Percentiles rank a stretch among this genome's conserved stretches.
Conservation (phyloP, 202 grass and related monocot species). For the Eragrostis tef region DNA sequence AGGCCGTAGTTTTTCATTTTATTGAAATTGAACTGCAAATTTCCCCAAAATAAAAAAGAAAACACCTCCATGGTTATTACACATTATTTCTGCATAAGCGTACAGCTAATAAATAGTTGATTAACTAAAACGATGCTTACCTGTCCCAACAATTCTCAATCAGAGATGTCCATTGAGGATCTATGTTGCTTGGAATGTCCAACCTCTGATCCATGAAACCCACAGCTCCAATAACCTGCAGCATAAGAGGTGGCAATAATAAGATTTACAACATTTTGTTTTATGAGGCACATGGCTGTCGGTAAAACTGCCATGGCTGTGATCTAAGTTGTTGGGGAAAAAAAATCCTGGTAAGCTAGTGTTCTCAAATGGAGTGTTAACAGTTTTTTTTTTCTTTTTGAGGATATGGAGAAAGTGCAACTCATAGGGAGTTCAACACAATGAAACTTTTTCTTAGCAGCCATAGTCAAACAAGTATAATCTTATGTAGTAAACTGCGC, state of each 20-base stretch:
- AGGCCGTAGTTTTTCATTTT: background rate
- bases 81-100: background rate
- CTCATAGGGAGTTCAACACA: background rate
- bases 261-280: background rate
- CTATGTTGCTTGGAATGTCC: slow-evolving; percentile 66
- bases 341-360: background rate
- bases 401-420: background rate
- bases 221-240: slow-evolving; percentile 81
- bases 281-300: slow-evolving; percentile 1
- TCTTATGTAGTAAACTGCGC: background rate
- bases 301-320: background rate
- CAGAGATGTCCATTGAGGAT: slow-evolving; percentile 75
- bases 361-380: too few relatives aligned
- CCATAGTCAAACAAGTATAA: background rate
- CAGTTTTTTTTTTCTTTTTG: too few relatives aligned
- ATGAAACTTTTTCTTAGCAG: background rate
- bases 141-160: slow-evolving; percentile 86
- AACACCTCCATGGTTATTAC: background rate
- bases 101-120: background rate
- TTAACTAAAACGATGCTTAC: slow-evolving; percentile 37
- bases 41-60: background rate
- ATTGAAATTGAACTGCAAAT: background rate
- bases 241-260: background rate
- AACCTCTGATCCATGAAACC: slow-evolving; percentile 92
- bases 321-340: background rate